phyloP scores from a whole-genome alignment of 2,329 filamentous ascomycete genomes.

The Alternaria sp. region DNA sequence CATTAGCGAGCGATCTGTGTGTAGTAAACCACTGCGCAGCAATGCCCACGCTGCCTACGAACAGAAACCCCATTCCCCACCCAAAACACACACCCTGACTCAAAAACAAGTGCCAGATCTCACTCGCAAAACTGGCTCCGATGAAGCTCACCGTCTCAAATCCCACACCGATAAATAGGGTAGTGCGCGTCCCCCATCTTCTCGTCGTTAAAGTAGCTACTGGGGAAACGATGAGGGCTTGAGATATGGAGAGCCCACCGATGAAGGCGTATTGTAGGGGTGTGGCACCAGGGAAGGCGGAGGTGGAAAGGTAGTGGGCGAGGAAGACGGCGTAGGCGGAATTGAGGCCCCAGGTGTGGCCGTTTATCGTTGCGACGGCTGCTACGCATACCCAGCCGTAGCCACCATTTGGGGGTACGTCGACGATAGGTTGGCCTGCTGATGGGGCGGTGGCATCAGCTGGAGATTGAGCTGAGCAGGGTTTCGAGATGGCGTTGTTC shows the following conservation, averaged over 20 bases:
- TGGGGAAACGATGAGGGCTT: conserved; percentile 73
- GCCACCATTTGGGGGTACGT: conserved; percentile 67
- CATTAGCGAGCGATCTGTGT: conserved; percentile 73
- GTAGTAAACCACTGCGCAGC: conserved; percentile 79
- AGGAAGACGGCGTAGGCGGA: conserved; percentile 77
- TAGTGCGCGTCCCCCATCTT: conserved; percentile 68
- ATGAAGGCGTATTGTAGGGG: conserved; percentile 78
- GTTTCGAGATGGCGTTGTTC: neutral
- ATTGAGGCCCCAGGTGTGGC: conserved; percentile 79
- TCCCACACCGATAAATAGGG: conserved; percentile 70
- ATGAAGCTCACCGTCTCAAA: conserved; percentile 73
- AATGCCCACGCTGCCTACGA: conserved; percentile 73
- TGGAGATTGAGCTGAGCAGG: neutral
- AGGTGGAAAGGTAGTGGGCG: conserved; percentile 71
- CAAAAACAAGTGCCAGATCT: conserved; percentile 80
- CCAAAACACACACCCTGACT: conserved; percentile 80
- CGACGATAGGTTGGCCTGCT: conserved; percentile 10
- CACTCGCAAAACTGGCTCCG: conserved; percentile 72
- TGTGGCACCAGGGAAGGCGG: conserved; percentile 70
- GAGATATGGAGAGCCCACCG: conserved; percentile 74
- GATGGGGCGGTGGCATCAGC: fast-evolving
- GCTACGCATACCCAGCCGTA: conserved; percentile 67
- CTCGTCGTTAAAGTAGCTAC: conserved; percentile 70
- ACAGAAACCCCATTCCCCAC: conserved; percentile 79
- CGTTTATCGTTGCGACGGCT: conserved; percentile 44